These are phyloP conservation scores for Nothomitra cinnamomea DNA, from an alignment of 2,329 filamentous ascomycete species.

Conservation along the genomic window DNA sequence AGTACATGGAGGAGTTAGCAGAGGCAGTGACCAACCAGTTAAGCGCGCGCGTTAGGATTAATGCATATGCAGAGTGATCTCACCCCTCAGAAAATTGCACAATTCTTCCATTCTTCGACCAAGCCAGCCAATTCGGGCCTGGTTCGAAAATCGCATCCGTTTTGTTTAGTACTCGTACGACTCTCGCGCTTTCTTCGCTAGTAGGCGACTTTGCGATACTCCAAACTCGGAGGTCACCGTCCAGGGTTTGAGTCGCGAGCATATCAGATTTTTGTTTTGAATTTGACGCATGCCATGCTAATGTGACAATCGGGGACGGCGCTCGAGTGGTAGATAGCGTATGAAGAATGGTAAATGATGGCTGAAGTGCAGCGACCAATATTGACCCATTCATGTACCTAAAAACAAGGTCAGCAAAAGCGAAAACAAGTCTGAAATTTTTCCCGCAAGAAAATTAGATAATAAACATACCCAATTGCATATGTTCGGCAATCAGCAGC, in stretches of 20 bases:
- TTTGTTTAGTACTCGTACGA: slow-evolving; percentile 73
- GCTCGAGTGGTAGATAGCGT: slow-evolving; percentile 70
- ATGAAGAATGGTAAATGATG: slow-evolving; percentile 84
- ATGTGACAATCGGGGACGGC: slow-evolving; percentile 70
- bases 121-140: slow-evolving; percentile 88
- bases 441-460: slow-evolving; percentile 5
- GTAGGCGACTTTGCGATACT: slow-evolving; percentile 73
- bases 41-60: neutral
- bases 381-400: slow-evolving; percentile 94
- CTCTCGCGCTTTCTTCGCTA: slow-evolving; percentile 59
- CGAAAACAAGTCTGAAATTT: slow-evolving; percentile 4
- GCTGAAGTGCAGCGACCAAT: slow-evolving; percentile 73
- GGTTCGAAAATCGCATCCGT: slow-evolving; percentile 48
- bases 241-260: slow-evolving; percentile 80
- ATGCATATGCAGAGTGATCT: slow-evolving; percentile 19
- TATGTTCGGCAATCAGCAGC: slow-evolving; percentile 83
- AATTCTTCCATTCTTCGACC: slow-evolving; percentile 96
- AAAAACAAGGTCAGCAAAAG: neutral
- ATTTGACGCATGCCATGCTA: slow-evolving; percentile 94
- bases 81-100: slow-evolving; percentile 85
- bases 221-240: slow-evolving; percentile 90
- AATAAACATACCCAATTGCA: slow-evolving; percentile 63
- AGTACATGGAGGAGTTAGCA: neutral
- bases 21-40: neutral
- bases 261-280: slow-evolving; percentile 95